Evolutionary conservation across 371 early-diverging fungal species (phyloP).

Genomic region (Rhizopus delemar): DNA sequence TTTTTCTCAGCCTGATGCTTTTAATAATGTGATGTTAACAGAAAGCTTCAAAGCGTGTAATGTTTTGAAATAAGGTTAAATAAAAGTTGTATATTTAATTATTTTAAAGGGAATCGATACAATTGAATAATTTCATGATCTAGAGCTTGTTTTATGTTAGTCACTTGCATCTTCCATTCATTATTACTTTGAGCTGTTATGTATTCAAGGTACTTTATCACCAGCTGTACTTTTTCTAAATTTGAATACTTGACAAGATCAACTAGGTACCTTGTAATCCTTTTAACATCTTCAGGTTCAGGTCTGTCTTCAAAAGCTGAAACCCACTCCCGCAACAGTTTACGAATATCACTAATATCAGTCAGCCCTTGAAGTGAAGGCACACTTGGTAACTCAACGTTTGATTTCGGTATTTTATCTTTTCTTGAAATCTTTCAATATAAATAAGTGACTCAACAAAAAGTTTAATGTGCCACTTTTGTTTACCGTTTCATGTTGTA

Average conservation of each 20-base stretch:
- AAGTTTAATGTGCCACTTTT: neutral
- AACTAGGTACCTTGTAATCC: conserved; percentile 26
- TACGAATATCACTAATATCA: conserved; percentile 30
- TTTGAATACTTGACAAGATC: conserved; percentile 30
- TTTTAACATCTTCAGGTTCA: conserved; percentile 41
- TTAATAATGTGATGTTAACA: too few relatives aligned
- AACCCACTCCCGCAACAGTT: conserved; percentile 34
- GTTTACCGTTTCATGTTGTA: neutral
- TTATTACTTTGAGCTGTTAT: conserved; percentile 5
- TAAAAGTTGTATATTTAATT: too few relatives aligned
- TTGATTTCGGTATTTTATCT: neutral
- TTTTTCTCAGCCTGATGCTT: too few relatives aligned
- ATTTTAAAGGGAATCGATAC: conserved; percentile 1
- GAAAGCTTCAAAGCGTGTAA: too few relatives aligned
- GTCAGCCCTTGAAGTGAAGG: conserved; percentile 34
- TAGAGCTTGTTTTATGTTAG: conserved; percentile 2
- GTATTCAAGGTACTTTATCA: conserved; percentile 29
- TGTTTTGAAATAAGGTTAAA: neutral
- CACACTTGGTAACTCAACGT: conserved; percentile 2
- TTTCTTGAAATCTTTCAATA: neutral
- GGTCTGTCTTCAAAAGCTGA: conserved; percentile 23
- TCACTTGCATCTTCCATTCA: conserved; percentile 10
- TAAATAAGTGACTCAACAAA: too few relatives aligned
- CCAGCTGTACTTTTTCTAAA: conserved; percentile 37
- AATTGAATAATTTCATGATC: neutral